Percentiles rank a stretch among this genome's conserved stretches.
These are phyloP conservation scores for Apiospora sp. DNA, from an alignment of 2,329 filamentous ascomycete genomes.

Conservation along the genomic window DNA sequence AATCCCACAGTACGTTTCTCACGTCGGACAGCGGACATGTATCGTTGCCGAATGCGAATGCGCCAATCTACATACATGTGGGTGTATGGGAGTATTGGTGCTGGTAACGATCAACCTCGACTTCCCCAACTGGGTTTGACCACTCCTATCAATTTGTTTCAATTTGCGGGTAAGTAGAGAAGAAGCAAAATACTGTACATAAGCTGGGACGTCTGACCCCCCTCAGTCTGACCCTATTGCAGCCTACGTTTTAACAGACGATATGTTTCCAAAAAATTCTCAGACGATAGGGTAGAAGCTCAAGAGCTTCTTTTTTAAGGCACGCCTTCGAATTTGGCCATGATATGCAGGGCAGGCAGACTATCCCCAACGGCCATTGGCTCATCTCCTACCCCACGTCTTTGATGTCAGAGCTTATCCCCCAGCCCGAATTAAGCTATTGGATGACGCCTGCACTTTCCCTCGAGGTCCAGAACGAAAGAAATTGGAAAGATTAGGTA, in stretches of 20 bases:
- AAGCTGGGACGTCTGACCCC: background rate
- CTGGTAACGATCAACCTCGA: background rate
- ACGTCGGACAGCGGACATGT: constrained; percentile 14
- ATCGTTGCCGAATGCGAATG: constrained; percentile 9
- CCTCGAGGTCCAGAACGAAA: background rate
- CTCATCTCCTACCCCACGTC: constrained; percentile 5
- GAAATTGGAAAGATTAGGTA: background rate
- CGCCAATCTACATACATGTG: background rate
- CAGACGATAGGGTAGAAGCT: background rate
- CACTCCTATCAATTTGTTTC: background rate
- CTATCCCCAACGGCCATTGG: constrained; percentile 1
- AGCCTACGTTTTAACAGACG: background rate
- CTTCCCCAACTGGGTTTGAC: background rate
- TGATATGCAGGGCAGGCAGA: background rate
- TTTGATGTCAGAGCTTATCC: constrained; percentile 2
- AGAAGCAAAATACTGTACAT: background rate
- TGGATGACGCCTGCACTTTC: constrained; percentile 20
- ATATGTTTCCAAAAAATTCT: background rate
- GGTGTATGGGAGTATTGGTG: background rate
- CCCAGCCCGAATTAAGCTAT: constrained; percentile 7
- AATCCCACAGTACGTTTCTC: background rate
- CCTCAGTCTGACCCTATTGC: background rate
- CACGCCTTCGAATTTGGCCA: background rate
- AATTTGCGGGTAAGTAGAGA: background rate
- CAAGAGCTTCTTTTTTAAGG: background rate